Evolutionary conservation across 352 stramenopile species (phyloP).

Genomic region (Globisporangium cystogenes): DNA sequence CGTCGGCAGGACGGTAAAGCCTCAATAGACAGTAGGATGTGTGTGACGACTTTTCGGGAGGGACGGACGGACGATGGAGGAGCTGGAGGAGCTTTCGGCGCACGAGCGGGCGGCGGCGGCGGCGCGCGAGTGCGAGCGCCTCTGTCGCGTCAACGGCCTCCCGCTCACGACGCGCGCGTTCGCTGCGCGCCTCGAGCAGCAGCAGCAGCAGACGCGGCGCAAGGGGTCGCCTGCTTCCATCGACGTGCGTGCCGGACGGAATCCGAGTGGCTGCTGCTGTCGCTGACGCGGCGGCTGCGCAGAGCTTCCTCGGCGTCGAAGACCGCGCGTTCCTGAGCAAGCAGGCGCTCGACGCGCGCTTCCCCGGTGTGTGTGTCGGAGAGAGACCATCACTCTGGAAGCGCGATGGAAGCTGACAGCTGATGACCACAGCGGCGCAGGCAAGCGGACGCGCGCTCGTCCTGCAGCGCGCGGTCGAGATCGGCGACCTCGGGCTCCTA

Average conservation of each 20-base stretch:
- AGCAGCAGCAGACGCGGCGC: slow-evolving; percentile 7
- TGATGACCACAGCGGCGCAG: slow-evolving; percentile 29
- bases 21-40: not conserved
- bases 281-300: not conserved
- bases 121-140: slow-evolving; percentile 26
- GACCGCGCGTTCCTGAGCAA: slow-evolving; percentile 46
- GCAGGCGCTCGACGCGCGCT: slow-evolving; percentile 16
- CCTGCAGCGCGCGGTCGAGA: slow-evolving; percentile 47
- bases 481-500: slow-evolving; percentile 41
- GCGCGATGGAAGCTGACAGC: too few relatives aligned
- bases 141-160: slow-evolving; percentile 34
- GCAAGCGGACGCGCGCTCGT: slow-evolving; percentile 26
- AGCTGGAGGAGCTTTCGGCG: slow-evolving; percentile 15
- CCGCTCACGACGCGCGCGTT: slow-evolving; percentile 34
- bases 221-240: not conserved
- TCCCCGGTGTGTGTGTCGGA: slow-evolving; percentile 14
- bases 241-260: slow-evolving; percentile 2
- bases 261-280: not conserved
- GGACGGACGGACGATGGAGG: slow-evolving; percentile 16
- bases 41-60: not conserved
- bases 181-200: slow-evolving; percentile 14
- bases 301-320: slow-evolving; percentile 41
- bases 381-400: slow-evolving; percentile 5
- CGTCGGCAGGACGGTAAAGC: not conserved
- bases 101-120: slow-evolving; percentile 21